Evolutionary conservation across 2,329 filamentous ascomycete species (phyloP), one percentile per base, ranked within the genome.

Genomic region (Aspergillus ochraceoroseus): DNA sequence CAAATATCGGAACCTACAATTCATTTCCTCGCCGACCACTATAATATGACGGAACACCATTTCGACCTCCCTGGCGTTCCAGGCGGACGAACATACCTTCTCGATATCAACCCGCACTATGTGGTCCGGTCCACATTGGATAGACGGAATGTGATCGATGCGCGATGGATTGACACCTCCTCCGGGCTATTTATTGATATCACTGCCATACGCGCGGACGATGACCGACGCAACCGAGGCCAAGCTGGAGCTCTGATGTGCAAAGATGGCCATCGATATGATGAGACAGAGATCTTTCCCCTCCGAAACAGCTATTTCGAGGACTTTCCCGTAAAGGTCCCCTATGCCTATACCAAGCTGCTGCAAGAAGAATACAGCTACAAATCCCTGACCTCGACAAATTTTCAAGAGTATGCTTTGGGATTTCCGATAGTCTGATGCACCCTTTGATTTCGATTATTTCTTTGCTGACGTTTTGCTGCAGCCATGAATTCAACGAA

Each of bases 141-240:
- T 48, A 58, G 40, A 8, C 50, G 69, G 33, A 81, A 81, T 45
- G 66, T 73, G 20, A 80, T 81, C 38, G 77, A 81, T 52, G 76
- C 72, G 7, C 66, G 77, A 14, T 81, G 76, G 76, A 77, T 80
- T 45, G 77, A 80, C 52, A 77, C 66, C 13, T 63, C 70, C 0
- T 78, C 72, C 0, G 77, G 77, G 0, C 57, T 80, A 0, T 81
- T 78, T 51, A 79, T 81, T 49, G 77, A 81, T 53, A 77, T 81
- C 44, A 80, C 77, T 0, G 72, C 75, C 4, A 63, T 80, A 4
- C 66, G 75, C 35, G 65, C 65, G 7, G 70, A 77, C 46, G 51
- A 63, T 11, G 61, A 60, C 0, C 63, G 61, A 5, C 59, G 68
- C 31, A 54, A 55, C 0, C 42, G 56, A 3, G 72, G 71, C 1